Evolutionary conservation across 345 rosid genomes (phyloP), one percentile per base, ranked within the genome.

Genomic region (Kernera saxatilis): DNA sequence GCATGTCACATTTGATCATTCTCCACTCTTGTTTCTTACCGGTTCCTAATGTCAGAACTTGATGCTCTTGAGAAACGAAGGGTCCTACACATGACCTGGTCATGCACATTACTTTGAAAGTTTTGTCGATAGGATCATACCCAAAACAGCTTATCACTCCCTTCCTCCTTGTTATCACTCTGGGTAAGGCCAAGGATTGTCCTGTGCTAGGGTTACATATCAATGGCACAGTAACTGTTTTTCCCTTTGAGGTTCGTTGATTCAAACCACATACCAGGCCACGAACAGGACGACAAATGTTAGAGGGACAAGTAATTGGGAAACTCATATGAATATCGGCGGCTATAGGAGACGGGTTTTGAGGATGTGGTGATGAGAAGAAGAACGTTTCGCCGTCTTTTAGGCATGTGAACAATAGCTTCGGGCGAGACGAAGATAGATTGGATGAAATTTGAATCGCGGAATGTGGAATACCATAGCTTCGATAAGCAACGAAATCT

Each of bases 151-250:
- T 44, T 0, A 9, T 30, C 13, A 43, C 45, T 8, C 0, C 13
- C 56, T n/a, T 56, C 65, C 26, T 67, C 39, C 33, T 43, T 30
- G 65, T 55, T 21, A 14, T n/a, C 26, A 69, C 18, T 23, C 4
- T 44, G 0, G 46, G 56, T 33, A 69, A 56, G 41, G 18, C 2
- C 2, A 56, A 5, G 15, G 1, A 22, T 17, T 45, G 5, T 23
- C 57, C 73, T n/a, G 73, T 69, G 66, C 56, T 69, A 57, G 57
- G 73, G 73, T 69, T 57, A 55, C 64, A 69, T 23, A 69, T 7
- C 37, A 8, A 22, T 11, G 56, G 46, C 26, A 2, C 6, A 8
- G 32, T 55, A 3, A 13, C 6, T 18, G 21, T 51, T 1, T n/a
- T 0, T 14, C 37, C 43, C 6, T 19, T 54, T 13, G 10, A 8